Conservation (phyloP, 805 yeast species). For the Candida sakaeoensis region DNA sequence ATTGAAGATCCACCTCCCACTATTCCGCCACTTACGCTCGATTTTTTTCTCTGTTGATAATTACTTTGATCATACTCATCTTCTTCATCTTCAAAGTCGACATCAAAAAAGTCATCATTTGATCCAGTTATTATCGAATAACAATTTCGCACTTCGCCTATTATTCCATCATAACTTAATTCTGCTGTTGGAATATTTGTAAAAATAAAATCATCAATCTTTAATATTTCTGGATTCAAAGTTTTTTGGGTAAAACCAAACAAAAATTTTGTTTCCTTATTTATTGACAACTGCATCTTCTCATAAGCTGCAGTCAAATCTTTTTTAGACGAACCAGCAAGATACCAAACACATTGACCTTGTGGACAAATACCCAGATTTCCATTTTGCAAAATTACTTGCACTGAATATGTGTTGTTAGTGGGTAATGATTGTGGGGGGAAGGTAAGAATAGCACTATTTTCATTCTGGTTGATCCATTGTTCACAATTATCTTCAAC, state of each 20-base stretch:
- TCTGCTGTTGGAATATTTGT: slow-evolving; percentile 76
- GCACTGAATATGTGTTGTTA: slow-evolving; percentile 70
- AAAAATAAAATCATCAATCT: slow-evolving; percentile 35
- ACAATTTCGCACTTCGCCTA: slow-evolving; percentile 72
- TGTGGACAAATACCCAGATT: slow-evolving; percentile 83
- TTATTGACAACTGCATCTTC: slow-evolving; percentile 77
- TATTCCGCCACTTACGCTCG: slow-evolving; percentile 14
- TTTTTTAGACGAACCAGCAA: slow-evolving; percentile 68
- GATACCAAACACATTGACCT: slow-evolving; percentile 90
- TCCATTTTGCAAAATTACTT: slow-evolving; percentile 81
- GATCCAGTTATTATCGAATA: slow-evolving; percentile 84
- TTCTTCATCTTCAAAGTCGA: slow-evolving; percentile 94
- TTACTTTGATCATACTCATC: slow-evolving; percentile 35
- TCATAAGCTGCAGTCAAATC: slow-evolving; percentile 79
- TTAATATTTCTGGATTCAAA: slow-evolving; percentile 23
- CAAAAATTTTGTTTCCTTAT: slow-evolving; percentile 49
- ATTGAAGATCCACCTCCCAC: slow-evolving; percentile 13
- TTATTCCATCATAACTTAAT: slow-evolving; percentile 85
- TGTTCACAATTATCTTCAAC: slow-evolving; percentile 85
- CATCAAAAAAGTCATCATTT: slow-evolving; percentile 93
- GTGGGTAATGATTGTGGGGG: slow-evolving; percentile 78
- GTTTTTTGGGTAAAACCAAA: slow-evolving; percentile 38
- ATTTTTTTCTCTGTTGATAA: slow-evolving; percentile 7
- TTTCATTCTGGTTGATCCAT: slow-evolving; percentile 75
- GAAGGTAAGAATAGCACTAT: slow-evolving; percentile 84